These are phyloP conservation scores for Agrocybe chaxingu DNA, from an alignment of 768 basidiomycete species.

Conservation along the genomic window DNA sequence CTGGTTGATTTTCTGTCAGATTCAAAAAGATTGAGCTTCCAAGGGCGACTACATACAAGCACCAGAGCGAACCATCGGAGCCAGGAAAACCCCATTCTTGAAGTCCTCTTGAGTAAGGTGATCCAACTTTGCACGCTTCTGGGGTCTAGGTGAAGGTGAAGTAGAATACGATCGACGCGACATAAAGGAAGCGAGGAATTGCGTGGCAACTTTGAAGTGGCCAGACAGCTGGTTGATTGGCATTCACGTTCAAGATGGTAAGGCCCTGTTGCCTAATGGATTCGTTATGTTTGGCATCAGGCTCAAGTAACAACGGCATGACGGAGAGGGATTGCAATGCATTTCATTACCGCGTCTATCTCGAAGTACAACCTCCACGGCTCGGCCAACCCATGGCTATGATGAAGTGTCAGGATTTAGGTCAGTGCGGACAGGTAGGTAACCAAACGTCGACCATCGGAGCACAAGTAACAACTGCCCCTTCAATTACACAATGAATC, in stretches of 20 bases:
- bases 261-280: background rate
- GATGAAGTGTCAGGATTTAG: background rate
- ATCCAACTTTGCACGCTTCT: slow-evolving; percentile 55
- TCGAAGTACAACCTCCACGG: too few relatives aligned
- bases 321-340: slow-evolving; percentile 1
- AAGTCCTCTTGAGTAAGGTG: slow-evolving; percentile 73
- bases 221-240: too few relatives aligned
- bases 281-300: slow-evolving; percentile 11
- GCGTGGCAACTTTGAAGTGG: too few relatives aligned
- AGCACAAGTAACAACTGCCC: slow-evolving; percentile 8
- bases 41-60: slow-evolving; percentile 51
- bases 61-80: slow-evolving; percentile 97
- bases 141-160: slow-evolving; percentile 43
- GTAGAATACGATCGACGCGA: slow-evolving; percentile 48
- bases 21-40: background rate
- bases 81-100: slow-evolving; percentile 88
- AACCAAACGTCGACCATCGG: slow-evolving; percentile 11
- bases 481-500: slow-evolving; percentile 11
- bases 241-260: background rate
- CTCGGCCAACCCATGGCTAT: too few relatives aligned
- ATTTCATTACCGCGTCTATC: background rate
- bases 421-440: slow-evolving; percentile 6
- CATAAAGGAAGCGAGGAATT: slow-evolving; percentile 29
- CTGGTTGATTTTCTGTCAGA: slow-evolving; percentile 33
- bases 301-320: background rate